Base-by-base conservation (phyloP, 768 basidiomycete species). In the Dacryopinax primogenitus region DNA sequence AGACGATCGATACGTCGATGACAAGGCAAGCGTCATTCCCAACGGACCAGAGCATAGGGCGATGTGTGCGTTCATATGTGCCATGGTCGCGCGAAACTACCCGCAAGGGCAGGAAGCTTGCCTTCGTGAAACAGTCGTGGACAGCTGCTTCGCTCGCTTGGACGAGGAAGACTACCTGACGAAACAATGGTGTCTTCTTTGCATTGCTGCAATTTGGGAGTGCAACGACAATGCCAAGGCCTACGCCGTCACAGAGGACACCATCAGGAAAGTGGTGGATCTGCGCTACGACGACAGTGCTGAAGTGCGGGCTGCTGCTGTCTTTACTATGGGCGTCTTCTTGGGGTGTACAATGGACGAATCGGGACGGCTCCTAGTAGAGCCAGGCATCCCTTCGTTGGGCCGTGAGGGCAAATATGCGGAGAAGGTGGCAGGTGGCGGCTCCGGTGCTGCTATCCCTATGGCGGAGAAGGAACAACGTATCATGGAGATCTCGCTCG, bases 11-110 rank as follows among this genome's bases (percentile, higher is more conserved):
- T 74, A 78, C 65, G 69, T 77, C 64, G 73, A 82, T 41, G 51
- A 58, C 13, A 32, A 30, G 26, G 4, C 51, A 23, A 58, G 51
- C 13, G 70, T 73, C 18, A 83, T 97, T n/a, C 93, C 94, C 0
- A 96, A 99, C 74, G 85, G 86, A 62, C 88, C 89, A 3, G 96
- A 98, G 73, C 93, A 97, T 75, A 90, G 91, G 69, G 93, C 96
- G 1, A 98, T 98, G 95, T 98, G 94, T 73, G 90, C 92, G 0
- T 98, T 98, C 77, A 93, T 97, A 70, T 84, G 98, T 30, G 83
- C 88, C 26, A 85, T 92, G 15, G 85, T 96, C 62, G 86, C 88
- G 39, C 85, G 95, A n/a, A 92, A 92, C 71, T 91, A 87, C 73
- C 81, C 83, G n/a, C 81, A 82, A 1, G 94, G 94, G 3, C 93